Conservation (phyloP, 306 rosid genomes). For the Purshia tridentata region DNA sequence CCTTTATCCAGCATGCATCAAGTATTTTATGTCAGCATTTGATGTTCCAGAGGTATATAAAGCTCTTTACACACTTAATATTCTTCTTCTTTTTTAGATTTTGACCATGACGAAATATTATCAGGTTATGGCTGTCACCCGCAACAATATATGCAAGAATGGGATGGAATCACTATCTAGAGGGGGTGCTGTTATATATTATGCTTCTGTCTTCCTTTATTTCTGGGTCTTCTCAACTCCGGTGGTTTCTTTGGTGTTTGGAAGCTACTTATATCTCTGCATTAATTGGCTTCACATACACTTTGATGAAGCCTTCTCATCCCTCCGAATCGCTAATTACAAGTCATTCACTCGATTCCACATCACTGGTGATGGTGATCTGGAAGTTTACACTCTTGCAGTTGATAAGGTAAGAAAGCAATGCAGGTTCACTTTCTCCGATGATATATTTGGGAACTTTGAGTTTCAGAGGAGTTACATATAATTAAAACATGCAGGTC, state of each 20-base stretch:
- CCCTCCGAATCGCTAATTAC: slow-evolving; percentile 91
- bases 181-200: slow-evolving; percentile 71
- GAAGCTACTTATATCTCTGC: slow-evolving; percentile 89
- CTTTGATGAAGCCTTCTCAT: slow-evolving; percentile 97
- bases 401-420: slow-evolving; percentile 71
- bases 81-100: slow-evolving; percentile 1
- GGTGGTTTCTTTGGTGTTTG: slow-evolving; percentile 86
- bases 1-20: slow-evolving; percentile 95
- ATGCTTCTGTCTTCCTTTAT: slow-evolving; percentile 86
- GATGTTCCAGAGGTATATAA: slow-evolving; percentile 92
- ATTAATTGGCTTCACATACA: slow-evolving; percentile 94
- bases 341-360: slow-evolving; percentile 90
- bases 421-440: neutral
- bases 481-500: slow-evolving; percentile 33
- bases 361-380: slow-evolving; percentile 66
- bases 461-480: neutral
- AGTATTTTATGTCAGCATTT: slow-evolving; percentile 94
- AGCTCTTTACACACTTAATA: slow-evolving; percentile 9
- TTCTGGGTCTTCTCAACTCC: slow-evolving; percentile 98
- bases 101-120: slow-evolving; percentile 21
- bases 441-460: neutral
- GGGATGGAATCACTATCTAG: slow-evolving; percentile 80
- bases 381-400: slow-evolving; percentile 92
- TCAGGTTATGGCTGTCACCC: slow-evolving; percentile 96
- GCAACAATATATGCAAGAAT: slow-evolving; percentile 81